Evolutionary conservation across 371 early-diverging fungal species (phyloP).

Genomic region (Dentiscutata heterogama): DNA sequence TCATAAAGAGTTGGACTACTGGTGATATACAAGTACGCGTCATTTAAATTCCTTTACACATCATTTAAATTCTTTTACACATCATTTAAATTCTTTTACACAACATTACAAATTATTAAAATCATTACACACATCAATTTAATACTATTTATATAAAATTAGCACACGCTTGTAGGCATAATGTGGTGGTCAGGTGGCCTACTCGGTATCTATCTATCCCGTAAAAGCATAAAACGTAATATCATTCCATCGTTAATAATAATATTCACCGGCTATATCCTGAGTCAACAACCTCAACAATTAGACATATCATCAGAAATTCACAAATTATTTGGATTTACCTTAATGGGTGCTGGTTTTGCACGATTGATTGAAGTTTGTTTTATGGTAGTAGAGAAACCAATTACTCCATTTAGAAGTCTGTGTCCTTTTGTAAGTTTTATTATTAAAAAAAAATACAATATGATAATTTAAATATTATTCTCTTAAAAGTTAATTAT

Average conservation of each 20-base stretch:
- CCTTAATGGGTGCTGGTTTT: constrained; percentile 68
- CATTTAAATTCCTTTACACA: too few relatives aligned
- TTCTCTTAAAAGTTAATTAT: too few relatives aligned
- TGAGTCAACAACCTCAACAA: constrained; percentile 70
- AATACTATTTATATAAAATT: constrained; percentile 34
- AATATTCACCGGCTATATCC: constrained; percentile 70
- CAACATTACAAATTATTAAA: too few relatives aligned
- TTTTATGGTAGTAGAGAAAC: constrained; percentile 60
- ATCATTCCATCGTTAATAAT: constrained; percentile 71
- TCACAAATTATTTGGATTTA: constrained; percentile 73
- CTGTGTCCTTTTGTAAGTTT: constrained; percentile 60
- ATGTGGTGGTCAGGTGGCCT: constrained; percentile 77
- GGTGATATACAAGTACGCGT: too few relatives aligned
- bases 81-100: too few relatives aligned
- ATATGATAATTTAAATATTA: too few relatives aligned
- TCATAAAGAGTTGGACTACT: too few relatives aligned
- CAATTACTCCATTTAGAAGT: constrained; percentile 57
- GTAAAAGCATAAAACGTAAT: constrained; percentile 61
- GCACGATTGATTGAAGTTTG: constrained; percentile 69
- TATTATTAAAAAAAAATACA: not conserved
- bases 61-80: too few relatives aligned
- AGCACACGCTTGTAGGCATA: constrained; percentile 76
- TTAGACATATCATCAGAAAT: constrained; percentile 67
- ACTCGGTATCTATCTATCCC: constrained; percentile 65
- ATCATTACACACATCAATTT: too few relatives aligned